A percentile compares a stretch with the other conserved stretches of the same genome.
Evolutionary conservation across 768 basidiomycete species (phyloP).

Genomic region (Kwoniella sp.): DNA sequence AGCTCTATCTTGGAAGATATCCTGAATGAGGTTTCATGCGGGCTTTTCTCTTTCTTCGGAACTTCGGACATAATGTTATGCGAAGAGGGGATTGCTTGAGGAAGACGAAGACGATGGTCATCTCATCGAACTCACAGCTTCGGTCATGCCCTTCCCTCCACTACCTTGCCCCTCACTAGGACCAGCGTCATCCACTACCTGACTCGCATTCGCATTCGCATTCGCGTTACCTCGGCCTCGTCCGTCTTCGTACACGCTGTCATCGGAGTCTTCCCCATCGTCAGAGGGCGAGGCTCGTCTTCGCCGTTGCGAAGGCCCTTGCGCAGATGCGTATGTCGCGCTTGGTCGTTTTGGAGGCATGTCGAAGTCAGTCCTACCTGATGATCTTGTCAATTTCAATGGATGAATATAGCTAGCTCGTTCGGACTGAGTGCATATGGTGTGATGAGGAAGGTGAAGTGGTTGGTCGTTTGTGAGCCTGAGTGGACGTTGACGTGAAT

Average conservation of each 20-base stretch:
- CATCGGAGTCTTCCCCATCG: slow-evolving; percentile 7
- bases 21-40: too few species aligned
- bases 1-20: too few species aligned
- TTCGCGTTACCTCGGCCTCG: not conserved
- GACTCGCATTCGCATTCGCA: slow-evolving; percentile 10
- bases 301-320: slow-evolving; percentile 16
- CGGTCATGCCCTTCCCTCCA: slow-evolving; percentile 15
- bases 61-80: too few species aligned
- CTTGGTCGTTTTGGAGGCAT: slow-evolving; percentile 18
- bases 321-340: slow-evolving; percentile 17
- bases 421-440: too few species aligned
- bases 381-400: too few species aligned
- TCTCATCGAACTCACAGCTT: not conserved
- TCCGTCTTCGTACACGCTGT: slow-evolving; percentile 4
- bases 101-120: not conserved
- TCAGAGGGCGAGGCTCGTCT: slow-evolving; percentile 13
- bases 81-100: not conserved
- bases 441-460: not conserved
- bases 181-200: not conserved
- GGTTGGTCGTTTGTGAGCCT: too few species aligned
- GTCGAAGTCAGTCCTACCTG: too few species aligned
- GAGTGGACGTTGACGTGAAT: not conserved
- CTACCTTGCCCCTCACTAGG: slow-evolving; percentile 9
- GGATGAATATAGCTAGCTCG: too few species aligned
- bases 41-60: too few species aligned